Evolutionary conservation across 179 eudicot genomes (phyloP).

Genomic region (Monotropa hypopitys): DNA sequence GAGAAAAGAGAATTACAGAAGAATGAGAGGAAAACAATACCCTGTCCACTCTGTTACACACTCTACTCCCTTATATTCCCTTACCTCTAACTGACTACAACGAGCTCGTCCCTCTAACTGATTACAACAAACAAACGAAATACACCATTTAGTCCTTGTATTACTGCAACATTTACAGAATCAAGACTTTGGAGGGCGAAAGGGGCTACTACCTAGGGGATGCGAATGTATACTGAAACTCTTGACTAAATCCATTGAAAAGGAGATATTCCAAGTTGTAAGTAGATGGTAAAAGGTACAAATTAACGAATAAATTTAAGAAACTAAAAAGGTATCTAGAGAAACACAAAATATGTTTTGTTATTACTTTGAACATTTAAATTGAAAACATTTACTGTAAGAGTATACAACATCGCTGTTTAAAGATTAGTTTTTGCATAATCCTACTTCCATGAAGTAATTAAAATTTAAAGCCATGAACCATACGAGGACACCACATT

Average conservation of each 20-base stretch:
- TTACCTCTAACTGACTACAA: no score
- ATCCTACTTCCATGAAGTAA: not conserved
- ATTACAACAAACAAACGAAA: no score
- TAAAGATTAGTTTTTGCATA: not conserved
- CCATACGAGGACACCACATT: not conserved
- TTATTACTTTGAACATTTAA: not conserved
- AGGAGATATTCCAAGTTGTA: not conserved
- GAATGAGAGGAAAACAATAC: no score
- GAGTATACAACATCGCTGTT: not conserved
- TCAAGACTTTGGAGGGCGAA: not conserved
- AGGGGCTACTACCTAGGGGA: not conserved
- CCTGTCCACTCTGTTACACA: no score
- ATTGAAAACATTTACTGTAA: not conserved
- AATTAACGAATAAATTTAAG: no score
- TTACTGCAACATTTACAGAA: no score
- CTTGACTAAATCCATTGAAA: not conserved
- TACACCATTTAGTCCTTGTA: no score
- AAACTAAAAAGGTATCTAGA: not conserved
- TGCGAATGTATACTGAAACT: not conserved
- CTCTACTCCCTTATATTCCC: no score
- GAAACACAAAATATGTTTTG: not conserved
- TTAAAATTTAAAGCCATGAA: not conserved
- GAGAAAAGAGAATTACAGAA: no score
- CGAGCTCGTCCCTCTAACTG: no score
- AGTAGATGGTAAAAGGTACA: no score